Percentiles rank a stretch among this genome's conserved stretches.
phyloP scores from a whole-genome alignment of 169 alveolate species.

The Babesia microti region DNA sequence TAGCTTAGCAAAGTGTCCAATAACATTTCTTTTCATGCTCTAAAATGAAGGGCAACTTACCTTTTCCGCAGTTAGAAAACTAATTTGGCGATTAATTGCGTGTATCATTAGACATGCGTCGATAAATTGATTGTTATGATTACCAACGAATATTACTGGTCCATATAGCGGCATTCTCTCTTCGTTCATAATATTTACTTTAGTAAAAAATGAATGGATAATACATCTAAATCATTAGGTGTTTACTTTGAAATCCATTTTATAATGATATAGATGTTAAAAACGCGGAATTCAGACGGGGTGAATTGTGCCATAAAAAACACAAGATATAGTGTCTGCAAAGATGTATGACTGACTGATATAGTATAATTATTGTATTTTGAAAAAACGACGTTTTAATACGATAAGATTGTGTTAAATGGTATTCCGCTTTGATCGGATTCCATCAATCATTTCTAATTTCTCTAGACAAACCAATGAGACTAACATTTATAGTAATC shows the following conservation, averaged over 20 bases:
- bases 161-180: constrained; percentile 80
- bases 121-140: constrained; percentile 81
- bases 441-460: constrained; percentile 20
- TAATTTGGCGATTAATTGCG: constrained; percentile 75
- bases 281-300: constrained; percentile 40
- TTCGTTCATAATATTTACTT: constrained; percentile 68
- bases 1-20: constrained; percentile 71
- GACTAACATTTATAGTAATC: constrained; percentile 28
- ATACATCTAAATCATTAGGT: constrained; percentile 15
- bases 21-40: constrained; percentile 61
- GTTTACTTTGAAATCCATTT: constrained; percentile 34
- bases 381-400: constrained; percentile 1
- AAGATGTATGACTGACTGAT: background rate
- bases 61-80: constrained; percentile 71
- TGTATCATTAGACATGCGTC: constrained; percentile 78
- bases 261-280: constrained; percentile 46
- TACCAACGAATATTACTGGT: constrained; percentile 79
- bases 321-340: background rate
- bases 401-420: background rate
- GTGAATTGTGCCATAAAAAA: constrained; percentile 19
- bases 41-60: constrained; percentile 1
- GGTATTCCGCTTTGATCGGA: constrained; percentile 37
- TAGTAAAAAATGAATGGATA: constrained; percentile 59
- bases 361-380: background rate
- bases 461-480: constrained; percentile 6